These are phyloP conservation scores for Wickerhamomyces chaumierensis DNA, from an alignment of 805 yeast genomes.

Conservation along the genomic window DNA sequence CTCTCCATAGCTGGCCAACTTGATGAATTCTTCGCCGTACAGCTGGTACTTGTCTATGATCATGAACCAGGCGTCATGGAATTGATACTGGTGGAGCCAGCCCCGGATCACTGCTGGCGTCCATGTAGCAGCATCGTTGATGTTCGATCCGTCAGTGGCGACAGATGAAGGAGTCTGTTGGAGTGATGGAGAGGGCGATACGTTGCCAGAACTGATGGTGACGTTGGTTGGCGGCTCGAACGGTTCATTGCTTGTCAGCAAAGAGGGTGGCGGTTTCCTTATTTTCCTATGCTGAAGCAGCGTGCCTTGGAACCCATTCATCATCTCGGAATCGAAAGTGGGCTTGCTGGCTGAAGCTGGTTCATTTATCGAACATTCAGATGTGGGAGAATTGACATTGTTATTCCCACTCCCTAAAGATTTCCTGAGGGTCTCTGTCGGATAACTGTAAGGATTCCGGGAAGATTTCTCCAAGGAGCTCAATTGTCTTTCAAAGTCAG, in stretches of 20 bases:
- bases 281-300: too few relatives aligned
- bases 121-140: constrained; percentile 55
- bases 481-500: not conserved
- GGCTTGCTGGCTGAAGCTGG: not conserved
- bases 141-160: too few relatives aligned
- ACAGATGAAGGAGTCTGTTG: constrained; percentile 6
- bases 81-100: constrained; percentile 63
- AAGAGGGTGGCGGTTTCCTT: too few relatives aligned
- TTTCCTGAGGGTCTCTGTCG: not conserved
- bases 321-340: not conserved
- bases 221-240: constrained; percentile 2
- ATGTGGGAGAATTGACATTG: not conserved
- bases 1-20: constrained; percentile 56
- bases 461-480: too few relatives aligned
- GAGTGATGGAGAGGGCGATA: constrained; percentile 16
- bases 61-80: constrained; percentile 65
- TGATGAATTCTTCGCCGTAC: constrained; percentile 52
- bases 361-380: not conserved
- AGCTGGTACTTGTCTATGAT: constrained; percentile 48
- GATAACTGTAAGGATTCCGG: not conserved
- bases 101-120: constrained; percentile 47
- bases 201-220: constrained; percentile 8
- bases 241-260: not conserved
- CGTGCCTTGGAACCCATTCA: too few relatives aligned
- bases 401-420: not conserved